Evolutionary conservation across 805 yeast genomes (phyloP).

Genomic region (Nakazawaea pomicola): DNA sequence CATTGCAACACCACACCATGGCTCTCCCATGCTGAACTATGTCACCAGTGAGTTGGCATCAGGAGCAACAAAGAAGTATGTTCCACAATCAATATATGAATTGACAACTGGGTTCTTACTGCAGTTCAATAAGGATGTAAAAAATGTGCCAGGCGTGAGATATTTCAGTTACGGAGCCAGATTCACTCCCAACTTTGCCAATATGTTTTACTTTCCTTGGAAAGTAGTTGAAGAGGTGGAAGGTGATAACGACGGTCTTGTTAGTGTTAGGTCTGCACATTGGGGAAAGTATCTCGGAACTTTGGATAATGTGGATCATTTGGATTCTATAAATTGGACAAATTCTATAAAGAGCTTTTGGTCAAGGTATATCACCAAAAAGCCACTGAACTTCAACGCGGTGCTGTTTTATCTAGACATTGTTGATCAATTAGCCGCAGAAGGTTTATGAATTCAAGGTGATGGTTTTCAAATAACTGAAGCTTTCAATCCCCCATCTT

Average conservation of each 20-base stretch:
- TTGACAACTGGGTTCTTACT: slow-evolving; percentile 52
- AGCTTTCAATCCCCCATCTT: slow-evolving; percentile 40
- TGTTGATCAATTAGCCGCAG: slow-evolving; percentile 54
- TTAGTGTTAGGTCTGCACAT: slow-evolving; percentile 66
- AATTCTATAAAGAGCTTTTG: slow-evolving; percentile 39
- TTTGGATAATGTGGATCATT: slow-evolving; percentile 71
- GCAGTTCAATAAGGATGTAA: slow-evolving; percentile 47
- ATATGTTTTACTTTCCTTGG: slow-evolving; percentile 63
- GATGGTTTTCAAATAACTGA: slow-evolving; percentile 31
- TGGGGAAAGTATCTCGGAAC: slow-evolving; percentile 89
- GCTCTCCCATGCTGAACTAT: slow-evolving; percentile 78
- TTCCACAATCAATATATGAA: slow-evolving; percentile 46
- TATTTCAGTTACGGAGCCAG: slow-evolving; percentile 85
- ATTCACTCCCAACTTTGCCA: slow-evolving; percentile 57
- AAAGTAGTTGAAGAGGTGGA: slow-evolving; percentile 42
- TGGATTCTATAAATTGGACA: slow-evolving; percentile 84
- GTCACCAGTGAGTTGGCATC: slow-evolving; percentile 32
- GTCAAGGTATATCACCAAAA: slow-evolving; percentile 27
- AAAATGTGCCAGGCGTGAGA: slow-evolving; percentile 54
- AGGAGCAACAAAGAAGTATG: slow-evolving; percentile 15
- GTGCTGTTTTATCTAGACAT: slow-evolving; percentile 65
- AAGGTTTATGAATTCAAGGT: slow-evolving; percentile 38
- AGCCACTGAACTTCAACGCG: slow-evolving; percentile 49
- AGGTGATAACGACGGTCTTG: slow-evolving; percentile 81
- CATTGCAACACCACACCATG: slow-evolving; percentile 83